Base-by-base conservation (phyloP, 805 yeast genomes). In the Saccharomycopsis fermentans region DNA sequence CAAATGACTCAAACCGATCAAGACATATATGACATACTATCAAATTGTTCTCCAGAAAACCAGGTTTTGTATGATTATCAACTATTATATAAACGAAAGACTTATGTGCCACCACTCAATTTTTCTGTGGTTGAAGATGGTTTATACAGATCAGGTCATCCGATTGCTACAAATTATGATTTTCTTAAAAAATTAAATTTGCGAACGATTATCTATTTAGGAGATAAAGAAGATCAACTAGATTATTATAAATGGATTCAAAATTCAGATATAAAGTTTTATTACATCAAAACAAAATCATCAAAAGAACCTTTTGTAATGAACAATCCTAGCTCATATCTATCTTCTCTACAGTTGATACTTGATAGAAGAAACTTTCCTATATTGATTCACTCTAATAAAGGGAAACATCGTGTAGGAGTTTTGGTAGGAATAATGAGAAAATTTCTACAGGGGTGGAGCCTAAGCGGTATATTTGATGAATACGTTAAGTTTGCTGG, bases 351-450 rank as follows among this genome's bases (percentile, higher is more conserved):
- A 48, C 74, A 79, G 58, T 65, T 86, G 39, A 74, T 87, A 54
- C 68, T 83, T 35, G 79, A 86, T 65, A 76, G 75, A 53, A 81
- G 83, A 14, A 90, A 90, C 68, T 89, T 86, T 68, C 99, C 99
- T 1, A 82, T 92, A 12, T 74, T 92, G 58, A 80, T 92, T 12
- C 98, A 94, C 69, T 90, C 97, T 3, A 90, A 94, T 70, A 92
- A 92, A 73, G 99, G 99, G n/a, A 94, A 94, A 70, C 99, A 92
- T 69, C 73, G 99, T 50, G 91, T 90, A 2, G 98, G 98, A 0
- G 91, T 94, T 0, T 75, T 91, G 48, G 95, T 91, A n/a, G 99
- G 97, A 0, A 77, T 90, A 34, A 83, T 92, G 78, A 74, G 99
- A 54, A 90, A 89, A 67, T 69, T 86, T 56, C 73, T 90, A 52